Evolutionary conservation across 2,329 filamentous ascomycete genomes (phyloP), one percentile per base, ranked within the genome.

Genomic region (Knufia petricola): DNA sequence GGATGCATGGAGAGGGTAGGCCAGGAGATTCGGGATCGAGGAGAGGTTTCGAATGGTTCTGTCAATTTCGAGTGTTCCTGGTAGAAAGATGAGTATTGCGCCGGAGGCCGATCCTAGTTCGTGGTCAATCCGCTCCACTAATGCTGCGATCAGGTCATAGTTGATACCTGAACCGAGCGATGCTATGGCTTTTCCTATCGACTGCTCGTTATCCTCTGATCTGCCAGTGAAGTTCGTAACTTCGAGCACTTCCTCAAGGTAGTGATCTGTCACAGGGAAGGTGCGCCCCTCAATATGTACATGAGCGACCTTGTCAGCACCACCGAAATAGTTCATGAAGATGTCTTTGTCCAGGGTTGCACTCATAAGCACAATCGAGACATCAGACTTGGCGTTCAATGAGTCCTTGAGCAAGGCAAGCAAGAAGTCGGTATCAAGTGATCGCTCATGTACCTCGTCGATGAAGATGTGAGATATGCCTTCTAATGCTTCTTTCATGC

Each of bases 361-460:
- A 66, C 87, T 95, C 92, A 98, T 98, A 30, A 98, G 73, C 10
- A 98, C 81, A 34, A 96, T 76, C 64, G 90, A 95, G 31, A 96
- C 75, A 54, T 94, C 85, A 58, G 81, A 82, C 42, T 85, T 77
- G 56, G 75, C 73, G 50, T 76, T 77, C 55, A 95, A 67, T 4
- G 95, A 86, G 62, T 95, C 85, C 48, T 87, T 80, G 28, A 98
- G 71, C 44, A 98, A 76, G 37, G 89, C 88, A 46, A 98, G 75
- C 8, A 96, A 71, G 61, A 98, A 95, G 63, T 98, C 90, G 0
- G 89, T 95, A 61, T 96, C 92, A 8, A 98, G 72, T 66, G 87
- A 94, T 48, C 90, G 81, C 66, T 98, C 90, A 68, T 98, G 90
- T 2, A 96, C 90, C 66, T 98, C 90, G 63, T 98, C 90, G 38